These are phyloP conservation scores for Boeremia exigua DNA, from an alignment of 2,329 filamentous ascomycete genomes.

Conservation along the genomic window DNA sequence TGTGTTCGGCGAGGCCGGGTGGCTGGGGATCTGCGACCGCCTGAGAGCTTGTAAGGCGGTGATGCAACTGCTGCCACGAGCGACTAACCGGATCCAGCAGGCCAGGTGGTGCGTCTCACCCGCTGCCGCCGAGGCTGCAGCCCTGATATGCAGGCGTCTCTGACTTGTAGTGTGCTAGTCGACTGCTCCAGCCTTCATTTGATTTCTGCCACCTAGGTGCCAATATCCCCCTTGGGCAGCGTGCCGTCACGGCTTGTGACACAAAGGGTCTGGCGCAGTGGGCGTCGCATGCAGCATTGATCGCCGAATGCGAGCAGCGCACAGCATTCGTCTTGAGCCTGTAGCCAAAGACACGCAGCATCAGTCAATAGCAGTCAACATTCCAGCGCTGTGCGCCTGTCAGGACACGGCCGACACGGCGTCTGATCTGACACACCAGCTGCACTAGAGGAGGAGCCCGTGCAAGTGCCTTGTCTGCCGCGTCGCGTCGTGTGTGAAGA, in stretches of 20 bases:
- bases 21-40: conserved; percentile 13
- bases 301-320: neutral
- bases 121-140: neutral
- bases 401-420: neutral
- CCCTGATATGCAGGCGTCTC: neutral
- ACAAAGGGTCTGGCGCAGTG: conserved; percentile 11
- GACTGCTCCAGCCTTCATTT: too few species aligned
- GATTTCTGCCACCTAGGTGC: neutral
- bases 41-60: conserved; percentile 9
- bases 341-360: too few species aligned
- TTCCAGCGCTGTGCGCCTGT: neutral
- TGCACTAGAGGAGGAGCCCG: neutral
- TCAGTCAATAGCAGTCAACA: neutral
- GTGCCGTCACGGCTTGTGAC: neutral
- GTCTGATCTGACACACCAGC: conserved; percentile 2
- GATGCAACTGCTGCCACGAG: conserved; percentile 9
- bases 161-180: neutral
- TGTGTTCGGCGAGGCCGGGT: neutral
- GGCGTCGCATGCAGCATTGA: conserved; percentile 1
- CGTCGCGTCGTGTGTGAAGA: neutral
- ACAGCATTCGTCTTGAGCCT: neutral
- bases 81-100: conserved; percentile 8
- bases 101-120: conserved; percentile 9
- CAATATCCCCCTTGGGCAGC: neutral
- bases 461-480: neutral